These are phyloP conservation scores for Cytospora chrysosperma DNA, from an alignment of 2,329 filamentous ascomycete species.

Conservation along the genomic window DNA sequence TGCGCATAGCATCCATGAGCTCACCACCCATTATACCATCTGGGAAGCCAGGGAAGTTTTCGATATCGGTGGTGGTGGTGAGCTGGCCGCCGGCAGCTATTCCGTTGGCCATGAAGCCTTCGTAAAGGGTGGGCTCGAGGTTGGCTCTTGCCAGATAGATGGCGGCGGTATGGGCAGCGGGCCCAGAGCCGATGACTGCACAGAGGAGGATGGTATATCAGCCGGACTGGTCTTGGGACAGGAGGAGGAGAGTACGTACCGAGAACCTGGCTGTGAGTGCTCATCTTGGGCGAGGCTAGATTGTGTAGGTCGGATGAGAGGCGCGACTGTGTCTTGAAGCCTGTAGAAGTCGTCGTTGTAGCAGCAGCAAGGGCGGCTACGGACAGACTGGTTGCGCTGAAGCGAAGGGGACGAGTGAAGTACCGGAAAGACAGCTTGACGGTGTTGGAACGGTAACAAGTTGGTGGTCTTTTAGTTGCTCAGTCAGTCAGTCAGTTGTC, in stretches of 20 bases:
- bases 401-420: conserved; percentile 73
- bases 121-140: conserved; percentile 91
- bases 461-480: too few species aligned
- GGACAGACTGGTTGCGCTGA: conserved; percentile 69
- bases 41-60: conserved; percentile 97
- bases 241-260: conserved; percentile 55
- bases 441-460: not conserved
- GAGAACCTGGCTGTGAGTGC: conserved; percentile 78
- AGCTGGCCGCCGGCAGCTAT: conserved; percentile 95
- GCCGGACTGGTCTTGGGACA: not conserved
- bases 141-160: conserved; percentile 95
- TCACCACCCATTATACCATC: conserved; percentile 81
- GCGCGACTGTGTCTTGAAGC: conserved; percentile 52
- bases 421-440: conserved; percentile 92
- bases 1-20: conserved; percentile 94
- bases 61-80: conserved; percentile 96
- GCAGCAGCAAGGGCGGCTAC: conserved; percentile 67
- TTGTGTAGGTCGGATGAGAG: conserved; percentile 37
- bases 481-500: too few species aligned
- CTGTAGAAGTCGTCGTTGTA: conserved; percentile 31
- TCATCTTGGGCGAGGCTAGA: conserved; percentile 62
- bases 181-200: conserved; percentile 84
- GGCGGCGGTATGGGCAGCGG: conserved; percentile 94
- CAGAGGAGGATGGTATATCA: conserved; percentile 23
- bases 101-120: conserved; percentile 96